Base-by-base conservation (phyloP, 495 filamentous ascomycete genomes). In the Podospora pseudopauciseta region DNA sequence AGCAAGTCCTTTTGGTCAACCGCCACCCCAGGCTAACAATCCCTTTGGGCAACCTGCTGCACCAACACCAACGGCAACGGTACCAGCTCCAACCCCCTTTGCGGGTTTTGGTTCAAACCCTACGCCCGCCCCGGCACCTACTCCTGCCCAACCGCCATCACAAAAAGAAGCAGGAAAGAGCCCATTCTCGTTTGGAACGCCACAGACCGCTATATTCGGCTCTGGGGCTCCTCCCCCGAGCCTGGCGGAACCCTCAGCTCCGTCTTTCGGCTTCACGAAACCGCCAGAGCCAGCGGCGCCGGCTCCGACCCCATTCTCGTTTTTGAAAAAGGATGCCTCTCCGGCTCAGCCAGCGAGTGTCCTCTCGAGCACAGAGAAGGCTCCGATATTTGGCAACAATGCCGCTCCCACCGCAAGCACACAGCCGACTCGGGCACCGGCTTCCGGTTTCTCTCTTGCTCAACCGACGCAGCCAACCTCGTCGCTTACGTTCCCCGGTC, bases 121-220 rank as follows among this genome's bases (percentile, higher is more conserved):
- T 18, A 61, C 26, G 2, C 20, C 59, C 32, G 19, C 59, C 32
- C n/a, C 59, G 26, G 23, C 18, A 5, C 27, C 56, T 59, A 20
- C 64, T 56, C 44, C 23, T 9, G 30, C 32, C 11, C 68, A 63
- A 32, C 60, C 64, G 15, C 49, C 59, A 34, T 6, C 64, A 32
- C 53, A 39, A 20, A 5, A 44, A 6, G 65, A 44, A 3, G 16
- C 60, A 60, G 60, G 28, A 18, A 65, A 65, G 62, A 65, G 65
- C 9, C 34, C 61, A 20, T 70, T 70, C 34, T 62, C 69, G 3
- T 70, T 59, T 19, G 11, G 58, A 0, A 57, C 20, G 11, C 61
- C 30, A 19, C 39, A 65, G 16, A 34, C 53, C 27, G 27, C 60
- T 18, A 3, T 39, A 28, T 9, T 60, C 26, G 16, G 16, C 3